Percentiles rank a stretch among this genome's conserved stretches.
phyloP scores from a whole-genome alignment of 371 early-diverging fungal species.

The Polyrhizophydium stewartii region DNA sequence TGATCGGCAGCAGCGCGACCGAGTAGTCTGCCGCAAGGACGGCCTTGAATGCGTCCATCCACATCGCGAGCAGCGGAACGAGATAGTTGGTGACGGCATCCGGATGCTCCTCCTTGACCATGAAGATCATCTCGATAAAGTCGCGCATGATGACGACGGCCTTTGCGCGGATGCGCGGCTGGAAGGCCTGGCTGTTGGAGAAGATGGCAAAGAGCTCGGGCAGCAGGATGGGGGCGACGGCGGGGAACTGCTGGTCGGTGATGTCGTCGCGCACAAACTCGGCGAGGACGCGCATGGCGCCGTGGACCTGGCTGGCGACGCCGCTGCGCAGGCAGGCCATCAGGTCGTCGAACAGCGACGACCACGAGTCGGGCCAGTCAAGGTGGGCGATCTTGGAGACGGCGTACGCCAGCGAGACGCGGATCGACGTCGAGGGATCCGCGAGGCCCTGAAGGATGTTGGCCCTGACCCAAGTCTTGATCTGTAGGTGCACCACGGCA shows the following conservation, averaged over 20 bases:
- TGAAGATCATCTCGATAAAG: constrained; percentile 75
- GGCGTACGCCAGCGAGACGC: constrained; percentile 69
- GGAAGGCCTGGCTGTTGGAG: constrained; percentile 49
- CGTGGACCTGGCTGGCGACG: constrained; percentile 70
- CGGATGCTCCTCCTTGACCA: constrained; percentile 71
- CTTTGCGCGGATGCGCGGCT: constrained; percentile 67
- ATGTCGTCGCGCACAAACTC: constrained; percentile 84
- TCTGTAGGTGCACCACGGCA: constrained; percentile 2
- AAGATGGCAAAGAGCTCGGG: constrained; percentile 80
- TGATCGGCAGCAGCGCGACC: constrained; percentile 16
- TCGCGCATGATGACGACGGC: constrained; percentile 78
- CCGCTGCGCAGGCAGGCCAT: constrained; percentile 64
- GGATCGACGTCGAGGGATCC: constrained; percentile 55
- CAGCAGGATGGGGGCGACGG: constrained; percentile 70
- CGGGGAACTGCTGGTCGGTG: constrained; percentile 78
- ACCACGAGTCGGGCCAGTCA: constrained; percentile 96
- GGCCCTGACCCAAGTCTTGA: constrained; percentile 49
- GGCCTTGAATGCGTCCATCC: constrained; percentile 68
- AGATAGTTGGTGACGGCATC: constrained; percentile 63
- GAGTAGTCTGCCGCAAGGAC: constrained; percentile 56
- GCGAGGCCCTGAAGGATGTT: constrained; percentile 52
- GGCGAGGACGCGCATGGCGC: constrained; percentile 80
- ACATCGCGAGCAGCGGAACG: constrained; percentile 68
- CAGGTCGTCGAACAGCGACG: constrained; percentile 77
- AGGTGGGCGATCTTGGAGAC: constrained; percentile 84